Base-by-base conservation (phyloP, 2,329 filamentous ascomycete species). In the Blastomyces percursus region DNA sequence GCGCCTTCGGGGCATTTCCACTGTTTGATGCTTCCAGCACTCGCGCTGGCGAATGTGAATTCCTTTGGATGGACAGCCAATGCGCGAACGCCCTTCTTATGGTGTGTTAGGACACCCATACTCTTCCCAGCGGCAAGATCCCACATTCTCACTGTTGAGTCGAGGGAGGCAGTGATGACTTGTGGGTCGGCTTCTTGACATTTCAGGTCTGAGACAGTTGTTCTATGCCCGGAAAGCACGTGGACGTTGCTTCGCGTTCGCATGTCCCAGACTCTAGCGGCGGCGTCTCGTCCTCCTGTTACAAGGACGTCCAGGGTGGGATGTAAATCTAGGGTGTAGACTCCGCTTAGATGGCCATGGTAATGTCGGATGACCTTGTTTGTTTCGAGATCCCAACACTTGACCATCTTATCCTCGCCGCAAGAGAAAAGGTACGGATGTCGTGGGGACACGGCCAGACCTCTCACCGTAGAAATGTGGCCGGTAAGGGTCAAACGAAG, bases 351-450 rank as follows among this genome's bases (percentile, higher is more conserved):
- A 77, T 99, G 94, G 21, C 95, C 95, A 74, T 99, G 94, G 75
- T 97, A 99, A 76, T 96, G 91, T 48, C 93, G 85, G 72, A 97
- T 96, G 64, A 99, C 94, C 76, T 96, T 96, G 80, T 99, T 99
- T n/a, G 93, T 96, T 76, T 99, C 94, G 67, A 99, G 79, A 78
- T 99, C 94, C 94, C 94, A 99, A 78, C 94, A 99, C 77, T 99
- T 99, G 66, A 99, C 94, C 92, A 96, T 96, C 80, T 99, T 99
- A 75, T 99, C 94, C 76, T 99, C 94, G 63, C 91, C 95, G 71
- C 94, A 99, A 12, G 91, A 96, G 76, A 99, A 99, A 11, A 99
- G 83, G 72, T 99, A 99, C 0, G 94, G 95, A 77, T 99, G 94
- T 56, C 94, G 82, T 19, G 92, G 90, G 24, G 91, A 96, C 8